phyloP scores from a whole-genome alignment of 2,329 filamentous ascomycete species.

The Diplodia seriata region DNA sequence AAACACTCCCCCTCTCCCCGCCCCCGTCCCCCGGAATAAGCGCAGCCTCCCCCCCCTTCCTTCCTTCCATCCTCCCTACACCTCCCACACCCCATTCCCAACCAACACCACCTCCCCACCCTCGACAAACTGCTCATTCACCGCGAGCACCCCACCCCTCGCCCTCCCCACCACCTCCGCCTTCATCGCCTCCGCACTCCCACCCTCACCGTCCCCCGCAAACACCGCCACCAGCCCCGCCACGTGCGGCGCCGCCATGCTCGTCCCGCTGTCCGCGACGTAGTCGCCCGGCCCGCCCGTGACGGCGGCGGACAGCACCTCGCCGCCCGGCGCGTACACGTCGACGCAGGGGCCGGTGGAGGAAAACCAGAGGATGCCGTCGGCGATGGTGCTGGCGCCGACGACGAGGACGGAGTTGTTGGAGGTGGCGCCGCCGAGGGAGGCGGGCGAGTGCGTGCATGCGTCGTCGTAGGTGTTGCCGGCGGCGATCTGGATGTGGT shows the following conservation, averaged over 20 bases:
- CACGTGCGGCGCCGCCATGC: constrained; percentile 70
- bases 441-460: constrained; percentile 42
- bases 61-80: no score
- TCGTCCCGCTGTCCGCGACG: constrained; percentile 62
- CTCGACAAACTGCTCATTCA: constrained; percentile 3
- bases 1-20: neutral
- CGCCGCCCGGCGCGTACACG: constrained; percentile 48
- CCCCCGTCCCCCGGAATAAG: no score
- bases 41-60: no score
- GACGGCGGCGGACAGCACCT: constrained; percentile 52
- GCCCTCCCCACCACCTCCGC: neutral
- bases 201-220: constrained; percentile 49
- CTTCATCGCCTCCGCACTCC: neutral
- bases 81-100: neutral
- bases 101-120: constrained; percentile 7
- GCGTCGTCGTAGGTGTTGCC: constrained; percentile 45
- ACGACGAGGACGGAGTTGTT: constrained; percentile 48
- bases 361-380: constrained; percentile 44
- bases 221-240: constrained; percentile 70
- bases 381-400: constrained; percentile 44
- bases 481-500: constrained; percentile 39
- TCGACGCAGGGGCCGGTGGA: constrained; percentile 48
- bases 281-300: constrained; percentile 42
- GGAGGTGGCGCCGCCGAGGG: constrained; percentile 39
- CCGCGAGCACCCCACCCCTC: neutral